phyloP scores from a whole-genome alignment of 805 yeast species.

The Candida broadrunensis region DNA sequence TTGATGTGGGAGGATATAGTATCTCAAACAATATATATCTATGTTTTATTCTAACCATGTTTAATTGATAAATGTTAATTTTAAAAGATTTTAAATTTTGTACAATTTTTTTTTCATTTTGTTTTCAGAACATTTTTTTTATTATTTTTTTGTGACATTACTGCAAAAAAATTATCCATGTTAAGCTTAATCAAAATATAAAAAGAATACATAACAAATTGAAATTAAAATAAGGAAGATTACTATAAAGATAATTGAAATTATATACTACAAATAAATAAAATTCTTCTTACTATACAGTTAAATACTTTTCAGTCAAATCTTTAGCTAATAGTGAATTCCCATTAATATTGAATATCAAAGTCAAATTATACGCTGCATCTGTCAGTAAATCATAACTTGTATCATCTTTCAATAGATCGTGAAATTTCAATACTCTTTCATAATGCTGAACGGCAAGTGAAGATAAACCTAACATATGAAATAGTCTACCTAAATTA shows the following conservation, averaged over 20 bases:
- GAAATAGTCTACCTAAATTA: slow-evolving; percentile 83
- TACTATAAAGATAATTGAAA: too few relatives aligned
- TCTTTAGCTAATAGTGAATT: slow-evolving; percentile 62
- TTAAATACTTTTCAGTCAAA: slow-evolving; percentile 65
- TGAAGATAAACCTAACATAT: slow-evolving; percentile 71
- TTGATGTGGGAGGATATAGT: slow-evolving; percentile 52
- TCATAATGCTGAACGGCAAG: slow-evolving; percentile 75
- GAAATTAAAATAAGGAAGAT: too few relatives aligned
- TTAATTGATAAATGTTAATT: too few relatives aligned
- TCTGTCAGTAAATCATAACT: slow-evolving; percentile 64
- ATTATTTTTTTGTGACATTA: background rate
- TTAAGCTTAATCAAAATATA: too few relatives aligned
- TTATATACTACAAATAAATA: too few relatives aligned
- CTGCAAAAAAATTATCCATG: too few relatives aligned
- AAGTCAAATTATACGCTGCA: slow-evolving; percentile 80
- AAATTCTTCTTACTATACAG: too few relatives aligned
- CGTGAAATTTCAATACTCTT: slow-evolving; percentile 51
- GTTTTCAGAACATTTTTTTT: background rate
- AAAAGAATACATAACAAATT: too few relatives aligned
- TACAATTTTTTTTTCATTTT: too few relatives aligned
- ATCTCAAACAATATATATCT: slow-evolving; percentile 82
- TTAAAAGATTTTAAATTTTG: too few relatives aligned
- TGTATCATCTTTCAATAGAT: slow-evolving; percentile 31
- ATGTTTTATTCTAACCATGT: slow-evolving; percentile 86
- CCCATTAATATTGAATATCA: slow-evolving; percentile 75